Conservation (phyloP, 2,329 filamentous ascomycete genomes). For the Drechslerella stenobrocha region DNA sequence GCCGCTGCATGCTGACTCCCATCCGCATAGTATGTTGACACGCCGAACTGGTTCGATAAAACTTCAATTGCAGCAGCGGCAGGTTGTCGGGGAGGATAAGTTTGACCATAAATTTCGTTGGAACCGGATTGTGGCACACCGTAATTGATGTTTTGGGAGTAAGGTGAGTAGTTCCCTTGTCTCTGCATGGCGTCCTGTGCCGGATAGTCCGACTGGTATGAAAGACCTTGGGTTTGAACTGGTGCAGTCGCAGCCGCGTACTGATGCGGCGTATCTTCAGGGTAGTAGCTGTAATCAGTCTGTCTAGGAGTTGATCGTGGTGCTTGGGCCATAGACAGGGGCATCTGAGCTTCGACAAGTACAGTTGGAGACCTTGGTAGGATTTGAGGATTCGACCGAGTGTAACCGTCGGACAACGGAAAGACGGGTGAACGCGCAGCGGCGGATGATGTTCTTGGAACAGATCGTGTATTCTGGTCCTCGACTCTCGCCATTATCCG, state of each 20-base stretch:
- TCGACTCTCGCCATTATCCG: slow-evolving; percentile 48
- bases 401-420: slow-evolving; percentile 36
- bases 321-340: slow-evolving; percentile 47
- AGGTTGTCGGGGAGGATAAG: slow-evolving; percentile 52
- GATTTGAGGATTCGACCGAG: slow-evolving; percentile 32
- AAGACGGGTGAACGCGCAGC: slow-evolving; percentile 32
- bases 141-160: slow-evolving; percentile 51
- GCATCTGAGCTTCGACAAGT: slow-evolving; percentile 44
- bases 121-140: slow-evolving; percentile 50
- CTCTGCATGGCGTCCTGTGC: slow-evolving; percentile 42
- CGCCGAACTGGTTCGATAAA: slow-evolving; percentile 53
- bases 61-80: slow-evolving; percentile 53
- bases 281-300: slow-evolving; percentile 41
- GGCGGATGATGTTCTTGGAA: slow-evolving; percentile 41
- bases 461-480: slow-evolving; percentile 46
- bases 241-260: slow-evolving; percentile 33
- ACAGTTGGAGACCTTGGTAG: slow-evolving; percentile 39
- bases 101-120: slow-evolving; percentile 50
- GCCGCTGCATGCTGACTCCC: slow-evolving; percentile 47
- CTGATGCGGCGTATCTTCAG: slow-evolving; percentile 39
- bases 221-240: slow-evolving; percentile 29
- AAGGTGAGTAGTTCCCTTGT: slow-evolving; percentile 50
- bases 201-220: slow-evolving; percentile 44
- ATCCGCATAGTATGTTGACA: slow-evolving; percentile 51
- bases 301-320: slow-evolving; percentile 44